Conservation (phyloP, 2,329 filamentous ascomycete genomes). For the Stagonosporopsis rhizophila region DNA sequence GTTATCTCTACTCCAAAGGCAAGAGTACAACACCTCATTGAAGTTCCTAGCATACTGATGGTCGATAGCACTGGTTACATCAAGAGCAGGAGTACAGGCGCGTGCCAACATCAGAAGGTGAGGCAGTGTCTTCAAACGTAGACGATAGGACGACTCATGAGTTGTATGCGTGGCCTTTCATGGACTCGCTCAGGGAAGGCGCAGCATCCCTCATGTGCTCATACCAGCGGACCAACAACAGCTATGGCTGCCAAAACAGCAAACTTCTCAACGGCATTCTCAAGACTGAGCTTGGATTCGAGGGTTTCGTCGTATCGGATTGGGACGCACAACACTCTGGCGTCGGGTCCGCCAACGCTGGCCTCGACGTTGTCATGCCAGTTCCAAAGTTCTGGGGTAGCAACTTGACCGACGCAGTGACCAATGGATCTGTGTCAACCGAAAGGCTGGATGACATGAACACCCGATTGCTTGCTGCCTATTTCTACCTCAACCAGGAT, state of each 20-base stretch:
- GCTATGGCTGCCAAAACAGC: conserved; percentile 44
- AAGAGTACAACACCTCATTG: neutral
- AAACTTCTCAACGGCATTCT: conserved; percentile 58
- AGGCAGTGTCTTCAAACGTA: conserved; percentile 66
- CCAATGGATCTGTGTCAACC: conserved; percentile 34
- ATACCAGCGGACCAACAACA: conserved; percentile 47
- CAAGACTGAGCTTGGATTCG: conserved; percentile 60
- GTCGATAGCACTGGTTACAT: conserved; percentile 45
- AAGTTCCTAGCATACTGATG: conserved; percentile 30
- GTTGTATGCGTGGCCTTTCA: conserved; percentile 71
- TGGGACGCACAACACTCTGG: conserved; percentile 57
- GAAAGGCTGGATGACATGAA: conserved; percentile 43
- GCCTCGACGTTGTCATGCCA: conserved; percentile 58
- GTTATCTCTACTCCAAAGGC: conserved; percentile 41
- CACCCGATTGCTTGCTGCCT: conserved; percentile 36
- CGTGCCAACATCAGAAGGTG: conserved; percentile 52
- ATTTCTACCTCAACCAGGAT: conserved; percentile 49
- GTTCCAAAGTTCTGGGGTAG: conserved; percentile 40
- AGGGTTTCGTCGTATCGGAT: conserved; percentile 52
- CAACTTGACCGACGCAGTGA: conserved; percentile 41
- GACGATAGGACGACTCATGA: conserved; percentile 72
- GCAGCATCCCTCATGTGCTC: conserved; percentile 67
- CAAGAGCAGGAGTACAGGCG: conserved; percentile 65
- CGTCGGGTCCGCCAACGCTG: conserved; percentile 53
- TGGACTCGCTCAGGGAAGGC: conserved; percentile 65